Evolutionary conservation across 805 yeast species (phyloP).

Genomic region (Sugiyamaella floridensis): DNA sequence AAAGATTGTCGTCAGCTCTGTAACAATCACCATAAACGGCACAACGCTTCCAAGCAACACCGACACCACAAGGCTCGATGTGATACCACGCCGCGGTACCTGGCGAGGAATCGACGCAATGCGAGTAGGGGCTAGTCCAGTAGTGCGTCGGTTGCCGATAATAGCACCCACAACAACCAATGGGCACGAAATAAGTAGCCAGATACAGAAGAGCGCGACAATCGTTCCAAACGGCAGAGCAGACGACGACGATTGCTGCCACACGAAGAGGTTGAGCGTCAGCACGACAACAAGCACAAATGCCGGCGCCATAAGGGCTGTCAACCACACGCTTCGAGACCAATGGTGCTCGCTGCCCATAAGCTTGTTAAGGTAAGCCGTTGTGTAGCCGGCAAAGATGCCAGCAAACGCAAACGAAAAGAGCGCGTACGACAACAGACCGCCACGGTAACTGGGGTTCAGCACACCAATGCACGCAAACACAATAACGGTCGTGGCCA

Average conservation of each 20-base stretch:
- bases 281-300: constrained; percentile 44
- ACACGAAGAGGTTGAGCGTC: constrained; percentile 58
- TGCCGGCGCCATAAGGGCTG: constrained; percentile 28
- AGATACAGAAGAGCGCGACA: constrained; percentile 48
- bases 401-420: constrained; percentile 63
- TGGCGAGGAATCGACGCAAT: constrained; percentile 30
- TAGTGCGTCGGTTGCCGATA: constrained; percentile 34
- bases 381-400: constrained; percentile 64
- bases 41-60: constrained; percentile 52
- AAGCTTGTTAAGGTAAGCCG: constrained; percentile 55
- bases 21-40: constrained; percentile 76
- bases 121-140: constrained; percentile 19
- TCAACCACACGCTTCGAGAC: constrained; percentile 28
- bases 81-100: constrained; percentile 22
- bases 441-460: constrained; percentile 61
- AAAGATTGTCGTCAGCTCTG: constrained; percentile 65
- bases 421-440: constrained; percentile 55
- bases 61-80: constrained; percentile 10
- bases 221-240: constrained; percentile 78
- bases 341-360: constrained; percentile 37
- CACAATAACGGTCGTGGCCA: constrained; percentile 51
- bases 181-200: constrained; percentile 65
- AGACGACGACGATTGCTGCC: constrained; percentile 67
- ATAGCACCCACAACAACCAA: constrained; percentile 60
- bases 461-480: constrained; percentile 50